Evolutionary conservation across 192 early-diverging fungal species (phyloP), one percentile per base, ranked within the genome.

Genomic region (Rhizoclosmatium globosum): DNA sequence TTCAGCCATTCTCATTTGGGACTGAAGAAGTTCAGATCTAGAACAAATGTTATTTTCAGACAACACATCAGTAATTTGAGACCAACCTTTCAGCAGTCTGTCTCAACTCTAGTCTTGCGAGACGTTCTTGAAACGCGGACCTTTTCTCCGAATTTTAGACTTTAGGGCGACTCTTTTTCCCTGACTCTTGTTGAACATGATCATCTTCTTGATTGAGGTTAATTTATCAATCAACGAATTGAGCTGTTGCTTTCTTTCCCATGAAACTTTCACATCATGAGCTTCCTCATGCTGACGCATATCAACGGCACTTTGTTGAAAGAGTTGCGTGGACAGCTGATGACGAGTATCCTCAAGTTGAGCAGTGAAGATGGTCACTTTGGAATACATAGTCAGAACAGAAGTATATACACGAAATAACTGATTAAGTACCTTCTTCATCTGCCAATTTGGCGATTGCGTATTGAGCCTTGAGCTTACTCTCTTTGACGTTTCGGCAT

Each of bases 131-230:
- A 64, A 79, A 79, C 17, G 68, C 77, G 39, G 67, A n/a, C 19
- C 77, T 15, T 59, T 73, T 79, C 56, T 79, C 64, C 77, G 7
- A 46, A 71, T 68, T 42, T 44, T 43, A 9, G 68, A 11, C 69
- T 79, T 79, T 53, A 79, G 62, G 39, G 31, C 66, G 41, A 23
- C 68, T 79, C 77, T 9, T 47, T 11, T n/a, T 79, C 68, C 11
- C 67, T 15, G 39, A 50, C 68, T 79, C 77, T n/a, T 79, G 64
- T 59, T 72, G 71, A 79, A 79, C 57, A 70, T 50, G 15, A 79
- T 70, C 77, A 72, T 58, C 4, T 58, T 53, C 59, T 79, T 79
- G 44, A 68, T 43, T 6, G 77, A 11, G 21, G 61, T 67, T 41
- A 79, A 59, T 69, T 79, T 79, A 31, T 79, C 77, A 38, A 79